These are phyloP conservation scores for Pouteria glomerata DNA, from an alignment of 148 eudicot genomes.

Conservation along the genomic window DNA sequence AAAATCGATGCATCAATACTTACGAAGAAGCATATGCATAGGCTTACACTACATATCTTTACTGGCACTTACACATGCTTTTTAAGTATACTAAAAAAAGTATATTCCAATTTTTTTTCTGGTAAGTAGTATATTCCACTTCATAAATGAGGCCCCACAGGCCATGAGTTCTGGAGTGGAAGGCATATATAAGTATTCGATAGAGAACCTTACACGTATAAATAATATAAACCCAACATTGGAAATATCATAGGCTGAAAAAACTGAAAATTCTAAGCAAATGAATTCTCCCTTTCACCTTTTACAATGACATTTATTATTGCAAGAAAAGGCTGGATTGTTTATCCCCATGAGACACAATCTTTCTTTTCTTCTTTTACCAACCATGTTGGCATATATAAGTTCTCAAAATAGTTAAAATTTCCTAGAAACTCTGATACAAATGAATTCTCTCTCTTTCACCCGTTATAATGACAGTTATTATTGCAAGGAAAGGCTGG, in stretches of 20 bases:
- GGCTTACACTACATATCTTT: background rate
- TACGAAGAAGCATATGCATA: background rate
- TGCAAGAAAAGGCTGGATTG: background rate
- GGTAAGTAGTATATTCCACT: background rate
- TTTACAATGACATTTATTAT: too few relatives aligned
- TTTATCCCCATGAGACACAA: background rate
- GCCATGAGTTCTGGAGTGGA: background rate
- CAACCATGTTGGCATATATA: background rate
- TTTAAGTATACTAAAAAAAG: too few relatives aligned
- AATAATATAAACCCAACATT: background rate
- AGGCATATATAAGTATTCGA: background rate
- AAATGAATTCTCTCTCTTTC: conserved; percentile 1
- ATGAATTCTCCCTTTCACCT: conserved; percentile 6
- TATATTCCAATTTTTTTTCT: too few relatives aligned
- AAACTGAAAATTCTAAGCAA: background rate
- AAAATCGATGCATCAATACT: background rate
- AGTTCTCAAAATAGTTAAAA: background rate
- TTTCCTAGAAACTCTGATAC: background rate
- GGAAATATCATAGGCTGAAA: background rate
- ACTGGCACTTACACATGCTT: background rate
- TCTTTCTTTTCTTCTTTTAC: background rate
- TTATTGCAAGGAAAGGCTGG: background rate
- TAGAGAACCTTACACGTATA: background rate
- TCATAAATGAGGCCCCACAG: background rate
- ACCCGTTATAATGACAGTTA: too few relatives aligned